Conservation (phyloP, 78 protist genomes). For the Dictyostelium firmibasis region DNA sequence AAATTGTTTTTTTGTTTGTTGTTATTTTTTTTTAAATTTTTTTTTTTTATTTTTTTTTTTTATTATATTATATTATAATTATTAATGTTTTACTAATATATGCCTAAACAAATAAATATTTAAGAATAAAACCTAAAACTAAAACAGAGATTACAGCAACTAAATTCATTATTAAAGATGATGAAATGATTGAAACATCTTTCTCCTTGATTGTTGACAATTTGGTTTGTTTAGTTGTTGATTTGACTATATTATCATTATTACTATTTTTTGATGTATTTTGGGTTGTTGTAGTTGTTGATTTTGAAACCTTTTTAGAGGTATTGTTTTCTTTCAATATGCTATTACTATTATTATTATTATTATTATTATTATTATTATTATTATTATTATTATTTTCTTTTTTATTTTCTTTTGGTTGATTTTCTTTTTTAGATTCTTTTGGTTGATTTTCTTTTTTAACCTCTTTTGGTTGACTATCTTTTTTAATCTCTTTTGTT, state of each 20-base stretch:
- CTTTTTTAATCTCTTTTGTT: not conserved
- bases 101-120: constrained; percentile 4
- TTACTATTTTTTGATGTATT: not conserved
- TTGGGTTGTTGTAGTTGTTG: not conserved
- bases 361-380: too few relatives aligned
- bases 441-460: not conserved
- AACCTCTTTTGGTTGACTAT: not conserved
- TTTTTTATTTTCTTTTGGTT: not conserved
- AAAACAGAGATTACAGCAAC: constrained; percentile 20
- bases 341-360: not conserved
- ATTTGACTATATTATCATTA: not conserved
- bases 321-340: not conserved
- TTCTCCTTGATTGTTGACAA: not conserved
- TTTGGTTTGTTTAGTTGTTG: not conserved
- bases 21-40: not conserved
- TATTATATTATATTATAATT: not conserved
- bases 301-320: not conserved
- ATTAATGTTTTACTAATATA: not conserved
- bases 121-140: constrained; percentile 23
- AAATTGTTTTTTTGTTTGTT: too few relatives aligned
- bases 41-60: not conserved
- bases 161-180: constrained; percentile 1
- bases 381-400: not conserved
- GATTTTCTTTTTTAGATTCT: not conserved
- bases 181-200: not conserved